Evolutionary conservation across 2,329 filamentous ascomycete species (phyloP).

Genomic region (Aspergillus versicolor): DNA sequence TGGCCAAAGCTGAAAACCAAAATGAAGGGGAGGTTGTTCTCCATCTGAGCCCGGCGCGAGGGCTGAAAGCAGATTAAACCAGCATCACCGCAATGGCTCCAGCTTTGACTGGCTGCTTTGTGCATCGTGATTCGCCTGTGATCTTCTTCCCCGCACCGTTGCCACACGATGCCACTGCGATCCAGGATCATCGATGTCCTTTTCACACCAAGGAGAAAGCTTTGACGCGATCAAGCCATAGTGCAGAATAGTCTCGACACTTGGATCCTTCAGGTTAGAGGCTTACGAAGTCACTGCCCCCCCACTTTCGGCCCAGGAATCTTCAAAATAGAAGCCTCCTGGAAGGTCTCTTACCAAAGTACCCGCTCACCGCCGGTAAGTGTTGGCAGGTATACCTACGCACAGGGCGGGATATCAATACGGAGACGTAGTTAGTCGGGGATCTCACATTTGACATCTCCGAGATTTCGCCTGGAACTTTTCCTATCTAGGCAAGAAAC

Average conservation of each 20-base stretch:
- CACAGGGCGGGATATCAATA: background rate
- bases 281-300: background rate
- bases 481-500: constrained; percentile 3
- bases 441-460: constrained; percentile 1
- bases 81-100: background rate
- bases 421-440: background rate
- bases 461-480: constrained; percentile 12
- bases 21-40: constrained; percentile 1
- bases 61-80: constrained; percentile 19
- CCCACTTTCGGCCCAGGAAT: background rate
- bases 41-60: constrained; percentile 17
- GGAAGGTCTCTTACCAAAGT: background rate
- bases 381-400: background rate
- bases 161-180: constrained; percentile 9
- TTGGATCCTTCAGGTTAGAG: background rate
- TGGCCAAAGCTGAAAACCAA: constrained; percentile 3
- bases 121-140: constrained; percentile 19
- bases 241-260: background rate
- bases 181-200: constrained; percentile 1
- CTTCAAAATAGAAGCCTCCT: background rate
- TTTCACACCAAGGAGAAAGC: background rate
- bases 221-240: constrained; percentile 1
- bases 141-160: constrained; percentile 26
- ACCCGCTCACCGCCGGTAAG: background rate
- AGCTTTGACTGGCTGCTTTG: constrained; percentile 14